Conservation (phyloP, 1,284 basidiomycete genomes). For the Xanthoconium separans region DNA sequence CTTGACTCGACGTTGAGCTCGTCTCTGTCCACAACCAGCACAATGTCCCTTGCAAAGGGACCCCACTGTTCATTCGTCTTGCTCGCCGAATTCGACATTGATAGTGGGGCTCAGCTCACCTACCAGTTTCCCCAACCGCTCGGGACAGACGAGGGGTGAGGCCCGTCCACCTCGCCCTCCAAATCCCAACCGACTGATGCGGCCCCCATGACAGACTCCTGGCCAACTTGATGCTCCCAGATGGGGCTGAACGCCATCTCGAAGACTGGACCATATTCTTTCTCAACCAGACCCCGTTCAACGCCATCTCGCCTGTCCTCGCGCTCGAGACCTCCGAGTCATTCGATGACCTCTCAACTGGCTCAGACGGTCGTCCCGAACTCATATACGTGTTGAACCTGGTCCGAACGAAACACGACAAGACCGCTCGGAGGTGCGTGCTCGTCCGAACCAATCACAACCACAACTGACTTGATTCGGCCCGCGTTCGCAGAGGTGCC, state of each 20-base stretch:
- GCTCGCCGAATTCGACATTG: conserved; percentile 94
- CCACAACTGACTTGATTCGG: conserved; percentile 7
- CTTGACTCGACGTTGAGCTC: not conserved
- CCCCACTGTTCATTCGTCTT: conserved; percentile 90
- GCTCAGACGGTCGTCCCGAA: conserved; percentile 46
- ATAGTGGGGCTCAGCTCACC: conserved; percentile 85
- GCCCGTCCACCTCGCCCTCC: not conserved
- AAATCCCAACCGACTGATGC: conserved; percentile 4
- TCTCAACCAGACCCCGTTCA: conserved; percentile 88
- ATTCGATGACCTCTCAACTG: conserved; percentile 41
- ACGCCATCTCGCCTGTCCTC: conserved; percentile 81
- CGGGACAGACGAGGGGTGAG: conserved; percentile 89
- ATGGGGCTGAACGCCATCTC: conserved; percentile 91
- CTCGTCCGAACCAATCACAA: conserved; percentile 4
- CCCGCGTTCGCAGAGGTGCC: conserved; percentile 69
- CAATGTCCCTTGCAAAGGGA: conserved; percentile 40
- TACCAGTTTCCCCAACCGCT: conserved; percentile 93
- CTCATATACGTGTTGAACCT: conserved; percentile 91
- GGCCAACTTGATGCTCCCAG: conserved; percentile 97
- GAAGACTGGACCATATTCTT: conserved; percentile 99
- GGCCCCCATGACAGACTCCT: conserved; percentile 60
- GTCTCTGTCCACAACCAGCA: not conserved
- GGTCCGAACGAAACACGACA: conserved; percentile 95
- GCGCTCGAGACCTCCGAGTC: conserved; percentile 63
- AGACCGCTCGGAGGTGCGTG: conserved; percentile 76